Conservation (phyloP, 2,329 filamentous ascomycete genomes). For the Cordyceps tenuipes region DNA sequence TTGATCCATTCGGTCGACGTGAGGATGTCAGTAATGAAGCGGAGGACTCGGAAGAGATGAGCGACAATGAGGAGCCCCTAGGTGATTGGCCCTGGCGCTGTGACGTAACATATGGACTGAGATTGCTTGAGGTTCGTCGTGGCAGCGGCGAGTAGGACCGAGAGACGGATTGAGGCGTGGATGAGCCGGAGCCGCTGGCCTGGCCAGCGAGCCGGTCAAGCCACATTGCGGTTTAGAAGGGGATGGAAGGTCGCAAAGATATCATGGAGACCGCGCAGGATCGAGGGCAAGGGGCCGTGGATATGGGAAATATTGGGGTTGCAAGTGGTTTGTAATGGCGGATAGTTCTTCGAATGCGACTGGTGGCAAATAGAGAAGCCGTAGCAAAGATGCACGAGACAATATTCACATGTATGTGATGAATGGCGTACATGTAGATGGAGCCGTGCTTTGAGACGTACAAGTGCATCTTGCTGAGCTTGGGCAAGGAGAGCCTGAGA, state of each 20-base stretch:
- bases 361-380: background rate
- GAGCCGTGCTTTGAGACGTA: background rate
- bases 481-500: background rate
- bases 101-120: constrained; percentile 60
- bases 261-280: constrained; percentile 4
- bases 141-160: constrained; percentile 65
- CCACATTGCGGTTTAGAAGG: constrained; percentile 57
- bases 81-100: constrained; percentile 60
- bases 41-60: constrained; percentile 69
- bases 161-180: constrained; percentile 53
- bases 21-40: constrained; percentile 62
- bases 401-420: constrained; percentile 4
- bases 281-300: background rate
- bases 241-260: constrained; percentile 10
- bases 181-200: constrained; percentile 48
- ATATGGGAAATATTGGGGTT: background rate
- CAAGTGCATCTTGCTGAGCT: constrained; percentile 6
- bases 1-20: constrained; percentile 58
- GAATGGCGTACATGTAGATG: constrained; percentile 5
- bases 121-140: constrained; percentile 57
- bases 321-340: too few relatives aligned
- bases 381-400: constrained; percentile 1
- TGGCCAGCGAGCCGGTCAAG: constrained; percentile 76
- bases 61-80: constrained; percentile 68
- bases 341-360: background rate